Base-by-base conservation (phyloP, 768 basidiomycete genomes). In the Tricholoma flavovirens region DNA sequence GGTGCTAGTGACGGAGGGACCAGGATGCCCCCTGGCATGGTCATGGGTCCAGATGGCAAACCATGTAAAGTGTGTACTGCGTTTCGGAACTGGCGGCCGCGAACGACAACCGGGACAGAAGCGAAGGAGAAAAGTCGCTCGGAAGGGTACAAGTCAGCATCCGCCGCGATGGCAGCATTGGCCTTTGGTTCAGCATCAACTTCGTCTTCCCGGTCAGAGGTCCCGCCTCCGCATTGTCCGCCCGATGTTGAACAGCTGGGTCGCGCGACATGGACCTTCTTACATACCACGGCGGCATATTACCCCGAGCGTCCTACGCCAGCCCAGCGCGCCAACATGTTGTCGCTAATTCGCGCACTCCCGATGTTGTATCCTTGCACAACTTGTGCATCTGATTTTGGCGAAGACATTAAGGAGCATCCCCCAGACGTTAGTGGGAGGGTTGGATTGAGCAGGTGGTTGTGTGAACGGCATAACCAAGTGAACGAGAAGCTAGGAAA, bases 251-350 rank as follows among this genome's bases (percentile, higher is more conserved):
- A 94, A 66, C 78, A 84, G 56, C 86, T 98, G 49, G 96, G 96
- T 2, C 84, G 85, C 49, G 88, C 95, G 45, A 96, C 96, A 1
- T 98, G 96, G 96, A 88, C 93, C 14, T 98, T 98, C 80, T 77
- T 98, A 30, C 96, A 98, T 66, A 87, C 93, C 8, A 88, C 96
- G 5, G 95, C 94, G 0, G 93, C 96, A 19, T 97, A 98, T 71
- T 98, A 94, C 72, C 94, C 96, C 24, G 83, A 87, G n/a, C 71
- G 74, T 14, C 92, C 96, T 0, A 83, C 86, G 0, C 77, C 84
- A 1, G 73, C 75, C 5, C 92, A 96, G 63, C 86, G 89, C 56
- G 79, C 83, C 26, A 85, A 90, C 60, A 98, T 98, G 94, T 75
- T 91, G 32, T 77, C 80, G 63, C 78, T 98, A 22, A 72, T 98